Evolutionary conservation across 306 rosid genomes (phyloP).

Genomic region (Lablab purpureus): DNA sequence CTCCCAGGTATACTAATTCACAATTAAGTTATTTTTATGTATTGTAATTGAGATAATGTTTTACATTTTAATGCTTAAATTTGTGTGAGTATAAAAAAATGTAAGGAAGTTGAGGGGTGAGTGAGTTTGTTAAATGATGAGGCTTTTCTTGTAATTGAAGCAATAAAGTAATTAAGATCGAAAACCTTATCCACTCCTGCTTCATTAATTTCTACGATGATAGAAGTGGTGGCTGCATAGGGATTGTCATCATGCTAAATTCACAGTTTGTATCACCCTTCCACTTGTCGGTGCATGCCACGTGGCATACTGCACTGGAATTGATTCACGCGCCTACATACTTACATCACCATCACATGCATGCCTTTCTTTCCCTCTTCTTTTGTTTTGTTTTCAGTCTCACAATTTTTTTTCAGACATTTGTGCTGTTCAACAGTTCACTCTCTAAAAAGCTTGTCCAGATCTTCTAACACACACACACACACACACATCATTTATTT

Average conservation of each 20-base stretch:
- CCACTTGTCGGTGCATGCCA: conserved; percentile 53
- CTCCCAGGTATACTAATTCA: too few relatives aligned
- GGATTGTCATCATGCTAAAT: conserved; percentile 49
- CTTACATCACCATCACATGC: conserved; percentile 46
- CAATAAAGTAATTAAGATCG: conserved; percentile 24
- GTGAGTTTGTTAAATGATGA: conserved; percentile 55
- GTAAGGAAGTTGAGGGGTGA: too few relatives aligned
- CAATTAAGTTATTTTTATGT: too few relatives aligned
- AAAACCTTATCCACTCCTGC: conserved; percentile 32
- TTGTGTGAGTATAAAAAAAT: too few relatives aligned
- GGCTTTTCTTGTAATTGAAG: conserved; percentile 55
- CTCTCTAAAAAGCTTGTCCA: too few relatives aligned
- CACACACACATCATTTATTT: too few relatives aligned
- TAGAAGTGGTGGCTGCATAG: conserved; percentile 24
- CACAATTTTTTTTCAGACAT: too few relatives aligned
- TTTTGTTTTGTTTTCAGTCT: neutral
- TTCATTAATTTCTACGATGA: conserved; percentile 3
- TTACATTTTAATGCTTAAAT: too few relatives aligned
- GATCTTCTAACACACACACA: too few relatives aligned
- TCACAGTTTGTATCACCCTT: conserved; percentile 22
- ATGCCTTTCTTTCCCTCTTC: neutral
- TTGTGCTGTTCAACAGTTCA: too few relatives aligned
- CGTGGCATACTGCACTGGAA: conserved; percentile 48
- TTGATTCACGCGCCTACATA: conserved; percentile 12
- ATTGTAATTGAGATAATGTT: too few relatives aligned